A percentile compares a stretch with the other conserved stretches of the same genome.
Conservation (phyloP, 2,329 filamentous ascomycete species). For the Podosphaera xanthii region DNA sequence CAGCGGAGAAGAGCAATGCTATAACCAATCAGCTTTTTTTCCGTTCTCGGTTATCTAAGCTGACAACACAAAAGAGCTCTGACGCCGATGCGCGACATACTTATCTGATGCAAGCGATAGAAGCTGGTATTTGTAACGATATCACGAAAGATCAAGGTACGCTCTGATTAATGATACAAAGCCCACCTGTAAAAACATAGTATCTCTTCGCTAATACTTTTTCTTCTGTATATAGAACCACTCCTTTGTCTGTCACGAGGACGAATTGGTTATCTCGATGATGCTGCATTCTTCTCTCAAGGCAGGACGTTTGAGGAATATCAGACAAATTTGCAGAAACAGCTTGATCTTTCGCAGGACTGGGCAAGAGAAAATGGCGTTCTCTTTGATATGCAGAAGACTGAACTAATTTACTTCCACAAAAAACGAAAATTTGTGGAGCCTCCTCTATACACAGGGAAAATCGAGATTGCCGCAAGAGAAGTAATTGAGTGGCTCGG, state of each 20-base stretch:
- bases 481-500: not conserved
- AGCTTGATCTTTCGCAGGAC: not conserved
- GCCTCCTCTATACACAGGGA: not conserved
- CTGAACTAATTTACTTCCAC: not conserved
- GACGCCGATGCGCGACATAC: too few species aligned
- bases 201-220: not conserved
- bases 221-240: not conserved
- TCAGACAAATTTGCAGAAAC: not conserved
- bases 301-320: not conserved
- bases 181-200: too few species aligned
- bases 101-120: too few species aligned
- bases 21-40: too few species aligned
- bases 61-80: too few species aligned
- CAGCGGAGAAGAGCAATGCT: too few species aligned
- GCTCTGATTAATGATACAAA: too few species aligned
- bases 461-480: not conserved
- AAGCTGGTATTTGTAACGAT: too few species aligned
- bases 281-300: not conserved
- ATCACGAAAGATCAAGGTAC: too few species aligned
- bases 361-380: not conserved
- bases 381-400: too few species aligned
- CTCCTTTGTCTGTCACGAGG: not conserved
- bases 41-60: too few species aligned
- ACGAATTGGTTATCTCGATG: not conserved
- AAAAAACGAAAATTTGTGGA: not conserved